phyloP scores from a whole-genome alignment of 768 basidiomycete genomes.

The Hypsizygus marmoreus region DNA sequence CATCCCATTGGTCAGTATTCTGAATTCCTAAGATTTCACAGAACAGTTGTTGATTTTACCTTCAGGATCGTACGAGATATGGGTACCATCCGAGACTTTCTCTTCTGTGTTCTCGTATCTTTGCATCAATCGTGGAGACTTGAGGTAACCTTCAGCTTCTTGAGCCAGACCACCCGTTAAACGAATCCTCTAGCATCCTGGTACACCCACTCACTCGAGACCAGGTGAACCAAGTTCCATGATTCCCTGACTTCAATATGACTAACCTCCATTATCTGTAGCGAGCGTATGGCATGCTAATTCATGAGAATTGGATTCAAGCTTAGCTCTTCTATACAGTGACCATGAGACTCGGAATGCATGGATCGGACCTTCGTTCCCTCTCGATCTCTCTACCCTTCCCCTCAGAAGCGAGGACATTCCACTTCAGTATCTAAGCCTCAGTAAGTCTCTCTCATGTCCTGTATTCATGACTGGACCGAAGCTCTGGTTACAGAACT shows the following conservation, averaged over 20 bases:
- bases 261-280: too few relatives aligned
- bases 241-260: too few relatives aligned
- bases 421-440: conserved; percentile 69
- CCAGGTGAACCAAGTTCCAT: conserved; percentile 61
- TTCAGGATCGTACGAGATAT: conserved; percentile 79
- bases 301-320: neutral
- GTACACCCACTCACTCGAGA: conserved; percentile 77
- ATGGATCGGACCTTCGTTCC: conserved; percentile 75
- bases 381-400: conserved; percentile 61
- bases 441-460: conserved; percentile 47
- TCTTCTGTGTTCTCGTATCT: conserved; percentile 77
- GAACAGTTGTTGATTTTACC: neutral
- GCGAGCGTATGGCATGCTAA: conserved; percentile 46
- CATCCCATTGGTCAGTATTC: conserved; percentile 67
- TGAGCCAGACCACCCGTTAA: neutral
- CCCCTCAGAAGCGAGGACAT: conserved; percentile 52
- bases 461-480: neutral
- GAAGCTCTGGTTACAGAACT: conserved; percentile 44
- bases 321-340: conserved; percentile 31
- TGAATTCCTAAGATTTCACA: too few relatives aligned
- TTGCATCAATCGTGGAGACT: conserved; percentile 61
- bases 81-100: conserved; percentile 78
- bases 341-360: conserved; percentile 72
- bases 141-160: conserved; percentile 50
- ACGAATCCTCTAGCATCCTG: conserved; percentile 52